Base-by-base conservation (phyloP, 83 land plant species). In the Diphasiastrum complanatum region DNA sequence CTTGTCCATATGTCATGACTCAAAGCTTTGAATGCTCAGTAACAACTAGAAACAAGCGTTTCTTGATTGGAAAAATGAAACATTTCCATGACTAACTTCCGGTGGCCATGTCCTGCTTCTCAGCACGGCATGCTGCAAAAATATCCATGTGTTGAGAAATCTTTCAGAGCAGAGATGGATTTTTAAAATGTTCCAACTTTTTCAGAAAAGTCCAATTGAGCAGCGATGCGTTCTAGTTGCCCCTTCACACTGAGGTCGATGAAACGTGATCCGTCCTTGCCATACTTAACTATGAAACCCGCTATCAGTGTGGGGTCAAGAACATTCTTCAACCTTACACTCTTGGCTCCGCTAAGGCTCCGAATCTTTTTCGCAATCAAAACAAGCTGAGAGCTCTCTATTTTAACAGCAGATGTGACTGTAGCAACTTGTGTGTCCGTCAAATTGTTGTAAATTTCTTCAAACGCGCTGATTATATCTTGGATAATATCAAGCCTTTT, bases 181-280 rank as follows among this genome's bases (percentile, higher is more conserved):
- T n/a, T n/a, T n/a, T 37, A 65, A 2, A 28, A 45, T 26, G 24
- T 37, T 40, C 1, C 67, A 37, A 67, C 41, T 34, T 79, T 64
- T 26, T 76, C 72, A 41, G 76, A 51, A 58, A 67, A 33, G n/a
- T 80, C 97, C 45, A 90, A 74, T 70, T 80, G 68, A 6, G 84
- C 60, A 1, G 95, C 78, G 45, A 90, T 77, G 36, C 71, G 72
- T 28, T 84, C 86, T 5, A 90, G 77, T 79, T 90, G 95, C 31
- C 74, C 83, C 76, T 84, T 90, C 25, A 90, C 86, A 52, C 84
- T 87, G 86, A 91, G 75, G 58, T 91, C 97, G 57, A 87, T 78
- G 45, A 82, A 31, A 35, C 80, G 81, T 0, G 95, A 86, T 3
- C 85, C 82, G 3, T 66, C 57, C 26, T 45, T 69, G 24, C 89